A percentile compares a stretch with the other conserved stretches of the same genome.
These are phyloP conservation scores for Oryza longistaminata DNA, from an alignment of 176 grass and related monocot species.

Conservation along the genomic window DNA sequence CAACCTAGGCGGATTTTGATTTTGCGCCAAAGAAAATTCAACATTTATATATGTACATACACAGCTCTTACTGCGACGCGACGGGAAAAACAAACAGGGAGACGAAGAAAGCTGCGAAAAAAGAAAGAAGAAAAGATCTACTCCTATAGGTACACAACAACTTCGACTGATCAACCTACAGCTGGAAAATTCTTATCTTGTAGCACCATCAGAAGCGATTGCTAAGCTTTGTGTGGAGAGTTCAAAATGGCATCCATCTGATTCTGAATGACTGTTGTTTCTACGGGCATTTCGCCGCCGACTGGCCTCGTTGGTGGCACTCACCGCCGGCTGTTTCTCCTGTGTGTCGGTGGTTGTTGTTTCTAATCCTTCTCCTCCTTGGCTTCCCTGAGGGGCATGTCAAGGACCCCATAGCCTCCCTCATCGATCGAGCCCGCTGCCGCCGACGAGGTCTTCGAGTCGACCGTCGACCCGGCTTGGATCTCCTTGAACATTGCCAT, in stretches of 20 bases:
- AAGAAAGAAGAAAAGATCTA: slow-evolving; percentile 39
- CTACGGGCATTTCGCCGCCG: slow-evolving; percentile 47
- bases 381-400: slow-evolving; percentile 85
- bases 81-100: slow-evolving; percentile 27
- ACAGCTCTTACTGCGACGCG: slow-evolving; percentile 45
- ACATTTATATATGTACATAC: slow-evolving; percentile 89
- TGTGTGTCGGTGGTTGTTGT: background rate
- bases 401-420: slow-evolving; percentile 47
- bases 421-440: slow-evolving; percentile 41
- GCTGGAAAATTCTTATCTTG: slow-evolving; percentile 48
- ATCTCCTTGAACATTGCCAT: slow-evolving; percentile 99
- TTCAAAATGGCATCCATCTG: slow-evolving; percentile 49
- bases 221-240: slow-evolving; percentile 46
- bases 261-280: slow-evolving; percentile 32
- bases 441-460: slow-evolving; percentile 54
- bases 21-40: slow-evolving; percentile 48
- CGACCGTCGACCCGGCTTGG: slow-evolving; percentile 69
- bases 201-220: slow-evolving; percentile 51
- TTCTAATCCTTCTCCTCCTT: slow-evolving; percentile 86
- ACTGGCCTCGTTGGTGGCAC: slow-evolving; percentile 22
- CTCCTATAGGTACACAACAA: slow-evolving; percentile 68
- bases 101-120: slow-evolving; percentile 40
- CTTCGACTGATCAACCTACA: slow-evolving; percentile 54
- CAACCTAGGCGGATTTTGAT: slow-evolving; percentile 5
- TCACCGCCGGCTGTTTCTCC: background rate